Evolutionary conservation across 2,329 filamentous ascomycete genomes (phyloP).

Genomic region (Penicillium fuscoglaucum): DNA sequence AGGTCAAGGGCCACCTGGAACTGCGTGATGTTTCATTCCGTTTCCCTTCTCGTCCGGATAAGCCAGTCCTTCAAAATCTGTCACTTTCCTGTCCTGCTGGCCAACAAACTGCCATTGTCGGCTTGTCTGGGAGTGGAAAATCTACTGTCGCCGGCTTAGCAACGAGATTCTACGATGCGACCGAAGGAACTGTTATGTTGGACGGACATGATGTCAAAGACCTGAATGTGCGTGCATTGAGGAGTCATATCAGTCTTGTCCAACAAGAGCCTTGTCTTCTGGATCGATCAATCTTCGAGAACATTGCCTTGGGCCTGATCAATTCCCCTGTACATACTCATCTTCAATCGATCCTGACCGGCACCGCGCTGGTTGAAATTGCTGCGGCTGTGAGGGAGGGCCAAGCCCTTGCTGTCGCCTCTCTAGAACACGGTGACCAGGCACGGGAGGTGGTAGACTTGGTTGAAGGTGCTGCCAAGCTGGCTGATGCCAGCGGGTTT

Average conservation of each 20-base stretch:
- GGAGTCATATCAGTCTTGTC: slow-evolving; percentile 15
- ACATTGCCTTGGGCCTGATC: slow-evolving; percentile 14
- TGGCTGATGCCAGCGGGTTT: slow-evolving; percentile 58
- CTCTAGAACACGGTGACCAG: slow-evolving; percentile 45
- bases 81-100: slow-evolving; percentile 38
- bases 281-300: slow-evolving; percentile 16
- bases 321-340: slow-evolving; percentile 22
- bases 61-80: slow-evolving; percentile 9
- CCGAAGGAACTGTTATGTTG: slow-evolving; percentile 62
- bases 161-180: slow-evolving; percentile 65
- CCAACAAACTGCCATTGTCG: slow-evolving; percentile 53
- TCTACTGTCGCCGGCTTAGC: slow-evolving; percentile 63
- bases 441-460: slow-evolving; percentile 52
- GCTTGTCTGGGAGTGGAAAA: slow-evolving; percentile 57
- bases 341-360: slow-evolving; percentile 40
- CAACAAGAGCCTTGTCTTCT: slow-evolving; percentile 16
- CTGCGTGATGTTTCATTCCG: slow-evolving; percentile 34
- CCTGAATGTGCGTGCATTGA: slow-evolving; percentile 49
- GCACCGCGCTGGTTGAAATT: slow-evolving; percentile 51
- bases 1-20: slow-evolving; percentile 29
- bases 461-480: slow-evolving; percentile 44
- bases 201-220: slow-evolving; percentile 60
- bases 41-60: slow-evolving; percentile 28
- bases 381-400: slow-evolving; percentile 46
- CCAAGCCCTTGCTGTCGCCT: slow-evolving; percentile 46